Evolutionary conservation across 192 early-diverging fungal genomes (phyloP).

Genomic region (Entophlyctis helioformis): DNA sequence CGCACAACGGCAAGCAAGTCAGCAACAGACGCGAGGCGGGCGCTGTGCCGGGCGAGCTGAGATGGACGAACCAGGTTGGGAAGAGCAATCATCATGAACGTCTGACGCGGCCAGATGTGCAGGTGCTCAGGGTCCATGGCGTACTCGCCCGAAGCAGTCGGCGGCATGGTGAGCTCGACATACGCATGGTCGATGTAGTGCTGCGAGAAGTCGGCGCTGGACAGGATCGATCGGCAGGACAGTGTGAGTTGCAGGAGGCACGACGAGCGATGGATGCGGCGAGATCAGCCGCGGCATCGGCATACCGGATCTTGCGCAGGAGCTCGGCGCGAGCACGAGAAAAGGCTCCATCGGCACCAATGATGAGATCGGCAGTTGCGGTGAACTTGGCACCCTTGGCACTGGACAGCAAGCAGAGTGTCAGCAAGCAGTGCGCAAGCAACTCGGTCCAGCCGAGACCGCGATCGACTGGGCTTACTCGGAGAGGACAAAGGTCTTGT

Average conservation of each 20-base stretch:
- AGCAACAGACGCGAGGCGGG: no score
- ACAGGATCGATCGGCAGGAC: neutral
- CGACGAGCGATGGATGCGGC: no score
- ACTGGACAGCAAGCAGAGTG: no score
- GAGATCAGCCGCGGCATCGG: neutral
- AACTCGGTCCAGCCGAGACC: no score
- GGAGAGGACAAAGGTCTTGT: no score
- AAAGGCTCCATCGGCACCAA: slow-evolving; percentile 85
- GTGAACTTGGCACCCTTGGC: slow-evolving; percentile 22
- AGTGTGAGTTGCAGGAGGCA: no score
- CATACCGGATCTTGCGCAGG: slow-evolving; percentile 61
- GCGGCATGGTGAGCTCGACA: slow-evolving; percentile 82
- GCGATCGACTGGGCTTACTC: no score
- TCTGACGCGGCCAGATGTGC: slow-evolving; percentile 94
- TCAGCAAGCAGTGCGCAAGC: no score
- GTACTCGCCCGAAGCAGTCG: slow-evolving; percentile 53
- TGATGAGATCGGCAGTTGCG: slow-evolving; percentile 58
- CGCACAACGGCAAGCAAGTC: no score
- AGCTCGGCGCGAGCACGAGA: slow-evolving; percentile 67
- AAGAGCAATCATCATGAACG: slow-evolving; percentile 96
- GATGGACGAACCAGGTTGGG: slow-evolving; percentile 65
- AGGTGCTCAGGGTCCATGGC: slow-evolving; percentile 82
- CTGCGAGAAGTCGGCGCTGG: slow-evolving; percentile 72
- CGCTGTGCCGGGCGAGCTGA: no score
- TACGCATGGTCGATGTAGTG: slow-evolving; percentile 85